These are phyloP conservation scores for Nigrospora sphaerica DNA, from an alignment of 2,329 filamentous ascomycete species.

Conservation along the genomic window DNA sequence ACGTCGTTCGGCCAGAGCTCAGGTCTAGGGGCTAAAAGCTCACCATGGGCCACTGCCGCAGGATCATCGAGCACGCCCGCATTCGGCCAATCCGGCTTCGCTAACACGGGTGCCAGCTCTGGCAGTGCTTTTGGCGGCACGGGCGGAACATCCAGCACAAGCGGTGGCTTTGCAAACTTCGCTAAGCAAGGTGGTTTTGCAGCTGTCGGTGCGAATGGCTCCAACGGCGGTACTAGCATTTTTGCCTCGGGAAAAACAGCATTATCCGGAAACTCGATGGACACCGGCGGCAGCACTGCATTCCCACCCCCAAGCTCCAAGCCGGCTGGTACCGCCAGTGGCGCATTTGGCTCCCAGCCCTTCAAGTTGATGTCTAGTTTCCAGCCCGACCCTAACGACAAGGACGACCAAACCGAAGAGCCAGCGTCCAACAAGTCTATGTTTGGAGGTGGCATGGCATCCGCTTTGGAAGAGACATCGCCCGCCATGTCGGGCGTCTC, in stretches of 20 bases:
- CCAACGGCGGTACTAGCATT: conserved; percentile 24
- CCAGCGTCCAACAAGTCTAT: conserved; percentile 38
- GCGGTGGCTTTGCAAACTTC: conserved; percentile 35
- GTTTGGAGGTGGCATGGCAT: conserved; percentile 56
- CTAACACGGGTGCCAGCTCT: conserved; percentile 17
- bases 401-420: conserved; percentile 45
- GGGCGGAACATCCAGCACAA: conserved; percentile 4
- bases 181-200: conserved; percentile 49
- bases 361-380: conserved; percentile 66
- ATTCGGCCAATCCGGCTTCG: conserved; percentile 49
- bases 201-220: conserved; percentile 31
- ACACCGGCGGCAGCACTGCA: conserved; percentile 23
- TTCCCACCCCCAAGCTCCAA: conserved; percentile 33
- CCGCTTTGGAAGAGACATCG: conserved; percentile 43
- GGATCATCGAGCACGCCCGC: conserved; percentile 29
- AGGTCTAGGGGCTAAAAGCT: conserved; percentile 38
- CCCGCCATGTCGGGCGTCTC: not conserved
- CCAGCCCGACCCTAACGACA: conserved; percentile 53
- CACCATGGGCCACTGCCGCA: conserved; percentile 44
- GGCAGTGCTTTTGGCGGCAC: conserved; percentile 11
- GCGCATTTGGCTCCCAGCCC: conserved; percentile 40
- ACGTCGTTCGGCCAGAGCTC: conserved; percentile 45
- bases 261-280: conserved; percentile 23
- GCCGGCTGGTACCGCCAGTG: conserved; percentile 18
- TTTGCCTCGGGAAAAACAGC: conserved; percentile 30